phyloP scores from a whole-genome alignment of 2,329 filamentous ascomycete species.

The Ceratocystis eucalypticola region DNA sequence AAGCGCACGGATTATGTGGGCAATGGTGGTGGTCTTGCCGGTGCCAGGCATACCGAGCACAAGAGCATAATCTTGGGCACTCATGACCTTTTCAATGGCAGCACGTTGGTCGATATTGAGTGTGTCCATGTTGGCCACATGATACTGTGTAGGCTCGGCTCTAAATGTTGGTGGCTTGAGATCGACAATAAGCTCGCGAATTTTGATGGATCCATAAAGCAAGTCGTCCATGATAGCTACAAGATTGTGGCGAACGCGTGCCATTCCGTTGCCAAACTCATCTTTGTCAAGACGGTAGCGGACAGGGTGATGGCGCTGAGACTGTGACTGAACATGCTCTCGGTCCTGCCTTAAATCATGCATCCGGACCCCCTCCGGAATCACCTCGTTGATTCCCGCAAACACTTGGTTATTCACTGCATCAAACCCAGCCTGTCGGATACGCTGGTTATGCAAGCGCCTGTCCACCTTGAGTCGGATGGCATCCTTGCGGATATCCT shows the following conservation, averaged over 20 bases:
- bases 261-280: slow-evolving; percentile 97
- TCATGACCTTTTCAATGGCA: slow-evolving; percentile 91
- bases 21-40: slow-evolving; percentile 95
- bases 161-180: slow-evolving; percentile 62
- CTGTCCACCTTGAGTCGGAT: slow-evolving; percentile 87
- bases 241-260: slow-evolving; percentile 83
- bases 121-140: slow-evolving; percentile 42
- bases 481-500: slow-evolving; percentile 56
- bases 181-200: slow-evolving; percentile 71
- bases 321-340: not conserved
- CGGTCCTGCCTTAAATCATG: not conserved
- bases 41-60: slow-evolving; percentile 97
- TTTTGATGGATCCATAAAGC: slow-evolving; percentile 53
- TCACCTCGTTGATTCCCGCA: slow-evolving; percentile 78
- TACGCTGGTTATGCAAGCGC: slow-evolving; percentile 72
- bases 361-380: slow-evolving; percentile 17
- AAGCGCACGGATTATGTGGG: slow-evolving; percentile 86
- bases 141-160: slow-evolving; percentile 47
- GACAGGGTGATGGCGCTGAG: slow-evolving; percentile 28
- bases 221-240: slow-evolving; percentile 80
- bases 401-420: slow-evolving; percentile 69
- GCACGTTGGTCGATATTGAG: slow-evolving; percentile 79
- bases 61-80: slow-evolving; percentile 86
- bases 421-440: slow-evolving; percentile 63
- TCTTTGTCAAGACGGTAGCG: slow-evolving; percentile 89